Base-by-base conservation (phyloP, 371 early-diverging fungal genomes). In the Funneliformis caledonium region DNA sequence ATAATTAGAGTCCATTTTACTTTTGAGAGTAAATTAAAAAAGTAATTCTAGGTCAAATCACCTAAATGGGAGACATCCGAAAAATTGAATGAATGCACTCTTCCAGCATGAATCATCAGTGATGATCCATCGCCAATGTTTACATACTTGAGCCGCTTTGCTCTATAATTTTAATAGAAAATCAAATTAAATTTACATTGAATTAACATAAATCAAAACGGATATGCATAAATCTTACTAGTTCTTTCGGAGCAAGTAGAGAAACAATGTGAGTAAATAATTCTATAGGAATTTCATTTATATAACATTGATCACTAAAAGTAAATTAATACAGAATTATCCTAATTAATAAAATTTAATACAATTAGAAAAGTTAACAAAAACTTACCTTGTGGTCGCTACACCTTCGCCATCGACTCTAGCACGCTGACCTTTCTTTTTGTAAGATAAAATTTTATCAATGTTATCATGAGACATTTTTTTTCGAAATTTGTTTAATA, bases 81-180 rank as follows among this genome's bases (percentile, higher is more conserved):
- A 89, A 78, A 82, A 89, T 5, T 85, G 84, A 19, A 85, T 65
- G 81, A 89, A 89, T 9, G 87, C 89, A 82, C 83, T 81, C 73
- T 82, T 86, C 89, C 89, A 89, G 70, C 88, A 88, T 22, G 76
- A 77, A 61, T 89, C 88, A 72, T 88, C 87, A 19, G 73, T 88
- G 9, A 87, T 83, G 56, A 89, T 84, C 47, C 85, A 84, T 73
- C 86, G 79, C 89, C 89, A 89, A 52, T 83, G 85, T 61, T 80
- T 82, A 69, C 89, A 89, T 37, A 87, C 87, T 72, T 80, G 83
- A 5, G 85, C 85, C 9, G 83, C 86, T 22, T 81, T 85, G 6
- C 83, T 82, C 47, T 72, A 67, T 14, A 22, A 72, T 45, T 12
- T 11, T 11, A 4, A 33, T 9, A 9, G 26, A 45, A 37, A 16